Base-by-base conservation (phyloP, 2,329 filamentous ascomycete genomes). In the Fusarium illudens region DNA sequence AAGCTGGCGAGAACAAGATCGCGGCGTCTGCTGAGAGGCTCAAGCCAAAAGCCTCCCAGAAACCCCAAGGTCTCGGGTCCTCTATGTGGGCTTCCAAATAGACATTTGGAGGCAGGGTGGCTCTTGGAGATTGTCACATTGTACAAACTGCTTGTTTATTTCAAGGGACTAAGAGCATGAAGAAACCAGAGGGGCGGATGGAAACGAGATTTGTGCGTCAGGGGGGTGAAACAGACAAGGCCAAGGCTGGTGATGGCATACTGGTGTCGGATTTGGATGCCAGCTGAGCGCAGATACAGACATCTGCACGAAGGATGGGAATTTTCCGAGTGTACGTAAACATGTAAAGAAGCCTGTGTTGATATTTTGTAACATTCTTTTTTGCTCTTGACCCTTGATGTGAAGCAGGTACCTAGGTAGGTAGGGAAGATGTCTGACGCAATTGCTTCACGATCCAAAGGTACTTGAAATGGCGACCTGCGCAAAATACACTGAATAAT, bases 1-100 rank as follows among this genome's bases (percentile, higher is more conserved):
- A 25, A 13, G 48, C 30, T 27, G 37, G 15, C 33, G 22, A 49
- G 34, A 55, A 46, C 22, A 67, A 20, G n/a, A 22, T 37, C 17
- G 11, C 27, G 6, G 25, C 20, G 11, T n/a, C 37, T 17, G 10
- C n/a, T 20, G 8, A n/a, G 32, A 60, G n/a, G n/a, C n/a, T n/a
- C n/a, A n/a, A 48, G 25, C 22, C 25, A 15, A 36, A 51, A n/a
- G 7, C 8, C 9, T 6, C 29, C 15, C 27, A 32, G n/a, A 73
- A 64, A 32, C 62, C 57, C 7, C 52, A 64, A 15, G 71, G 71
- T 2, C 49, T 73, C 5, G 44, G 46, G 10, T 62, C 67, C 17
- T 73, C 71, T 12, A 71, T 72, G 58, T 73, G 71, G 71, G 71
- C 71, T 22, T 58, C 54, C 29, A 61, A 48, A 46, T 53, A 6